Conservation (phyloP, 139 green algal genomes). For the Trebouxia sp. region DNA sequence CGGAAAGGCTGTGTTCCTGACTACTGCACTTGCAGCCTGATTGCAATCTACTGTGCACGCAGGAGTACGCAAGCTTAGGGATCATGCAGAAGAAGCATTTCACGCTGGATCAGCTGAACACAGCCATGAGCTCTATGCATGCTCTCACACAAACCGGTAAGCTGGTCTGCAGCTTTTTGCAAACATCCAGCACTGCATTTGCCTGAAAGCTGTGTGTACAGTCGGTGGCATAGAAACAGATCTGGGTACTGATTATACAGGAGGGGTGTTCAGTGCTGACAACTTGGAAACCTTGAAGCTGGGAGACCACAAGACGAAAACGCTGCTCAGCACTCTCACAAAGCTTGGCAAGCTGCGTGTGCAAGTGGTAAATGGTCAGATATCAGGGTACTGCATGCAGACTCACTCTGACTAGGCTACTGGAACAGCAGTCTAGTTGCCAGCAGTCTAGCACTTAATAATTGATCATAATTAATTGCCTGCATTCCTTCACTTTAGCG, state of each 20-base stretch:
- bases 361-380: not conserved
- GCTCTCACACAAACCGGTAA: not conserved
- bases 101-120: conserved; percentile 4
- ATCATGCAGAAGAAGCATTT: conserved; percentile 12
- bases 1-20: not conserved
- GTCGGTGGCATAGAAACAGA: no score
- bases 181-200: no score
- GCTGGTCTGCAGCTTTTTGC: not conserved
- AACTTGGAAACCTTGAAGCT: not conserved
- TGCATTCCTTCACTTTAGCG: not conserved
- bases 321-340: not conserved
- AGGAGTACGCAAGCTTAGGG: conserved; percentile 8
- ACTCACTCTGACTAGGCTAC: not conserved
- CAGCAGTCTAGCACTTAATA: not conserved
- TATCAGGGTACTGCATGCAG: not conserved
- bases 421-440: not conserved
- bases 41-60: not conserved
- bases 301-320: conserved; percentile 7
- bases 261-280: not conserved
- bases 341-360: conserved; percentile 7
- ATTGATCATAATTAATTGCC: not conserved
- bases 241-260: no score
- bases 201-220: no score
- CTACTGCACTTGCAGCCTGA: not conserved
- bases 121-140: not conserved